Evolutionary conservation across 352 stramenopile species (phyloP).

Genomic region (Pilasporangium apinafurcum): DNA sequence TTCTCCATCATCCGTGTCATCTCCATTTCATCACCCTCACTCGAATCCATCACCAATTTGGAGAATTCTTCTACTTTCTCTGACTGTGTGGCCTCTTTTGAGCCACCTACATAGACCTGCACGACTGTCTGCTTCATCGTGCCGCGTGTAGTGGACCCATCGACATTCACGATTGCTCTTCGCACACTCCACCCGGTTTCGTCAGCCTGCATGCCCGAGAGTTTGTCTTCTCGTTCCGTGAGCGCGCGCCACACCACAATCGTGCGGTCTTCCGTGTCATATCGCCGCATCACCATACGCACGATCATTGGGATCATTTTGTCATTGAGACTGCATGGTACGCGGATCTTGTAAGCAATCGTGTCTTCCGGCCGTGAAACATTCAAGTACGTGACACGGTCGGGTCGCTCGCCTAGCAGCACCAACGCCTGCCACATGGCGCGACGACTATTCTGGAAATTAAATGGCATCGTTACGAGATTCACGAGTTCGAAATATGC

Average conservation of each 20-base stretch:
- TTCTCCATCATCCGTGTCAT: too few species aligned
- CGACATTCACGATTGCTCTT: neutral
- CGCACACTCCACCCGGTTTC: slow-evolving; percentile 19
- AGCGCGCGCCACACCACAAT: slow-evolving; percentile 23
- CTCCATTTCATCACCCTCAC: too few species aligned
- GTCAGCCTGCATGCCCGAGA: slow-evolving; percentile 16
- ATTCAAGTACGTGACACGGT: too few species aligned
- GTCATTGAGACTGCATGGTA: too few species aligned
- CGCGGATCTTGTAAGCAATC: slow-evolving; percentile 1
- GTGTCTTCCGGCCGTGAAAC: neutral
- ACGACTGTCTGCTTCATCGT: too few species aligned
- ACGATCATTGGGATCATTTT: neutral
- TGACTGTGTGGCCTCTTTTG: too few species aligned
- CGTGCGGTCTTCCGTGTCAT: slow-evolving; percentile 17
- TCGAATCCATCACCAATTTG: too few species aligned
- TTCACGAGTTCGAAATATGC: slow-evolving; percentile 4
- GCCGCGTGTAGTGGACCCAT: too few species aligned
- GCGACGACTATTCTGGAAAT: neutral
- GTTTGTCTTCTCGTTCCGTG: slow-evolving; percentile 22
- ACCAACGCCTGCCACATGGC: slow-evolving; percentile 1
- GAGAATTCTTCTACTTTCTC: too few species aligned
- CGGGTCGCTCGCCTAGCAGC: too few species aligned
- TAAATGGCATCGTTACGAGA: slow-evolving; percentile 1
- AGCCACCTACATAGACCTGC: slow-evolving; percentile 2
- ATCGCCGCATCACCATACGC: slow-evolving; percentile 21